These are phyloP conservation scores for Clarireedia homoeocarpa DNA, from an alignment of 2,329 filamentous ascomycete species.

Conservation along the genomic window DNA sequence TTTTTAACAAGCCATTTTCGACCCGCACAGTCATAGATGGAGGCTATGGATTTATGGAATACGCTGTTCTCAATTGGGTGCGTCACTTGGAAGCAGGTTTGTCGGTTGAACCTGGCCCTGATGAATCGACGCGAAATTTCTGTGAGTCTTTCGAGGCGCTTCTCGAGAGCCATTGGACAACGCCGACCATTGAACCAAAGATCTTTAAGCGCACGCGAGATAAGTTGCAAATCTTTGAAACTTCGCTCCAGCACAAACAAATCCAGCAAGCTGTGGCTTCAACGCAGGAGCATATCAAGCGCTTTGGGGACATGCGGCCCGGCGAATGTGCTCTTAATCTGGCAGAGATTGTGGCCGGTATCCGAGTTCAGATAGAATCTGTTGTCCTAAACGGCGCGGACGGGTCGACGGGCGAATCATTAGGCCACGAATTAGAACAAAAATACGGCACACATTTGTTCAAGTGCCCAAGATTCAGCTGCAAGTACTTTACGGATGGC, in stretches of 20 bases:
- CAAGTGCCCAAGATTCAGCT: no score
- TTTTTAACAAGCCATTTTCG: conserved; percentile 15
- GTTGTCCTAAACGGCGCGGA: not conserved
- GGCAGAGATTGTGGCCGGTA: not conserved
- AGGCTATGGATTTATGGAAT: conserved; percentile 26
- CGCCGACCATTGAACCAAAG: not conserved
- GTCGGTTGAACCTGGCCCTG: not conserved
- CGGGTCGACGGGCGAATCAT: not conserved
- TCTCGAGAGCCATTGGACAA: not conserved
- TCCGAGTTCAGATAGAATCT: not conserved
- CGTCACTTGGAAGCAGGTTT: conserved; percentile 16
- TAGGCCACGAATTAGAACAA: conserved; percentile 19
- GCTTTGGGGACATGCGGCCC: not conserved
- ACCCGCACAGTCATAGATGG: conserved; percentile 10
- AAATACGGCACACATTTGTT: no score
- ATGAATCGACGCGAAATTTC: conserved; percentile 4
- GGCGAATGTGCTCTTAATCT: not conserved
- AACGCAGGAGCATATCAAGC: not conserved
- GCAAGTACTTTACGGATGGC: conserved; percentile 16
- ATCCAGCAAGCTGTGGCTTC: no score
- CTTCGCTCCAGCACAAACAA: not conserved
- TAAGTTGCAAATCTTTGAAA: not conserved
- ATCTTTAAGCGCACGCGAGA: not conserved
- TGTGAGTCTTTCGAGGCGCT: conserved; percentile 4
- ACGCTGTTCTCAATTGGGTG: conserved; percentile 26